Conservation (phyloP, 768 basidiomycete genomes). For the Suillus subaureus region DNA sequence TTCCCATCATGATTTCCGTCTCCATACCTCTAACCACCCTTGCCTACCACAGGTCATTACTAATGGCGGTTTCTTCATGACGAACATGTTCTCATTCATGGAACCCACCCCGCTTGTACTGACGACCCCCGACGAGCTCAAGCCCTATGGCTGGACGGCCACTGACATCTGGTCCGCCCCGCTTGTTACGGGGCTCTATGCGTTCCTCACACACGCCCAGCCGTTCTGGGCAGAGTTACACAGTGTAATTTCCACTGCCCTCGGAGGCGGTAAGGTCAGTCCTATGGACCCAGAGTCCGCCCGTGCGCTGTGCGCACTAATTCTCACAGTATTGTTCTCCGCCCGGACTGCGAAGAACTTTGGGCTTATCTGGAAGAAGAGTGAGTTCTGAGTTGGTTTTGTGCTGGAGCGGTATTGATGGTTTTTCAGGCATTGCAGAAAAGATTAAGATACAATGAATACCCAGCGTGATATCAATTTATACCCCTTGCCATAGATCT, state of each 20-base stretch:
- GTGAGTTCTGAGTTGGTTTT: constrained; percentile 14
- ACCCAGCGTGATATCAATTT: background rate
- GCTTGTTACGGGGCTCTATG: constrained; percentile 73
- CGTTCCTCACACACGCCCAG: constrained; percentile 84
- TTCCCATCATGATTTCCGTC: background rate
- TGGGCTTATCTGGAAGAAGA: constrained; percentile 25
- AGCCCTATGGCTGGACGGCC: constrained; percentile 83
- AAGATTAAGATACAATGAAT: constrained; percentile 32
- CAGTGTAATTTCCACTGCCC: constrained; percentile 44
- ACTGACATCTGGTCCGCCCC: constrained; percentile 88
- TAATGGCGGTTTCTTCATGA: constrained; percentile 82
- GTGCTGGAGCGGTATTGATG: constrained; percentile 1
- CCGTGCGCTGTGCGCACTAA: constrained; percentile 68
- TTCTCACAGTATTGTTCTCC: constrained; percentile 66
- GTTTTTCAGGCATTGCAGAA: constrained; percentile 14
- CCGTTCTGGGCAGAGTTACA: constrained; percentile 77
- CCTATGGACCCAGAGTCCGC: constrained; percentile 66
- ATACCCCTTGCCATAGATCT: background rate
- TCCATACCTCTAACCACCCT: background rate
- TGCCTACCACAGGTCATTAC: constrained; percentile 53
- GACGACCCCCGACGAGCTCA: constrained; percentile 78
- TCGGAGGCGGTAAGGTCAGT: constrained; percentile 44
- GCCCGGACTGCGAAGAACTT: constrained; percentile 70
- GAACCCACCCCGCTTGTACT: constrained; percentile 69
- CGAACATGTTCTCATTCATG: constrained; percentile 73